phyloP scores from a whole-genome alignment of 2,329 filamentous ascomycete genomes.

The Ophiostoma himal-ulmi region DNA sequence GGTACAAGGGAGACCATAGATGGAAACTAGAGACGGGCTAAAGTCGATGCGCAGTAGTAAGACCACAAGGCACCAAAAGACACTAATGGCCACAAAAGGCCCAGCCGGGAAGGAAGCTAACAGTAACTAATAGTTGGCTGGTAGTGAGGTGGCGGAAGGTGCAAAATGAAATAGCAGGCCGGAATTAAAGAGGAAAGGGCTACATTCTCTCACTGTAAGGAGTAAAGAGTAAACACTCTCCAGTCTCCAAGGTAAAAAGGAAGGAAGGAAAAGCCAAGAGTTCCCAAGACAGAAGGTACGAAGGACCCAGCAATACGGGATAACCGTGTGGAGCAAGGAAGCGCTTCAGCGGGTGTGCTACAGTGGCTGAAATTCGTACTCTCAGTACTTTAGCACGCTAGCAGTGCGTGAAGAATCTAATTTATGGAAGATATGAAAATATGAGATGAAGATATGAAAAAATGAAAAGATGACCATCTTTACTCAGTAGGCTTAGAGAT shows the following conservation, averaged over 20 bases:
- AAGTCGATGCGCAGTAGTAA: constrained; percentile 1
- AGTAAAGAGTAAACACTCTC: background rate
- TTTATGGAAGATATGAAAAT: background rate
- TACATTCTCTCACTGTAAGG: background rate
- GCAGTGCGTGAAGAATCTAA: background rate
- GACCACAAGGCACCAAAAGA: background rate
- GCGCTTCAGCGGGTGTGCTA: too few species aligned
- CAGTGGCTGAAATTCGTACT: too few species aligned
- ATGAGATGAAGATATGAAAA: background rate
- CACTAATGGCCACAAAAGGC: background rate
- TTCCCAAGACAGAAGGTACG: background rate
- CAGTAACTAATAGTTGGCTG: background rate
- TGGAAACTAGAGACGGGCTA: background rate
- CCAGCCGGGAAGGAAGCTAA: background rate
- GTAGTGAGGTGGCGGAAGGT: background rate
- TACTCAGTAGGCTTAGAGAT: too few species aligned
- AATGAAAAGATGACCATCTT: too few species aligned
- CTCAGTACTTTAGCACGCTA: background rate
- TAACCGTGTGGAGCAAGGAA: background rate
- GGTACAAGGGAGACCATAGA: background rate
- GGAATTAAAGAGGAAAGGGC: background rate
- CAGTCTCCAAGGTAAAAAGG: background rate
- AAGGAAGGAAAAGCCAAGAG: background rate
- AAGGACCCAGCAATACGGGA: constrained; percentile 9
- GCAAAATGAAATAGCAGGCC: background rate